Evolutionary conservation across 2,329 filamentous ascomycete species (phyloP).

Genomic region (Ophiostoma novo-ulmi): DNA sequence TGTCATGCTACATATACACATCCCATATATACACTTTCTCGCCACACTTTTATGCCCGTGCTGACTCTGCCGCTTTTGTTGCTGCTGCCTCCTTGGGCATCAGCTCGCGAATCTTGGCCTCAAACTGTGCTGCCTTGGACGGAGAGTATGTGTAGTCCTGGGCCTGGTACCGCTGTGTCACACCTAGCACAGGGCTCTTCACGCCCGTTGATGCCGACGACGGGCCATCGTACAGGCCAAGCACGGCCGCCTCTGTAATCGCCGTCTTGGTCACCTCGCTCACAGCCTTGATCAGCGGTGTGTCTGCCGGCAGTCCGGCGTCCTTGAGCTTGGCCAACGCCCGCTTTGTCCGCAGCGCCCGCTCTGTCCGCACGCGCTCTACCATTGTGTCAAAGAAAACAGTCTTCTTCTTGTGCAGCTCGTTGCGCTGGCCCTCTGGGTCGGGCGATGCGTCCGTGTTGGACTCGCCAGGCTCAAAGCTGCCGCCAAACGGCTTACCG

Average conservation of each 20-base stretch:
- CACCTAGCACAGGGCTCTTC: conserved; percentile 28
- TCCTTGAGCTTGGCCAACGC: neutral
- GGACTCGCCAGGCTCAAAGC: conserved; percentile 21
- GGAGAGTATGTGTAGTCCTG: conserved; percentile 34
- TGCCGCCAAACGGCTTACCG: conserved; percentile 34
- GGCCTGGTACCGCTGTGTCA: conserved; percentile 37
- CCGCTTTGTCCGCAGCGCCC: conserved; percentile 17
- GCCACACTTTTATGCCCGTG: neutral
- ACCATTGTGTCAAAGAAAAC: conserved; percentile 37
- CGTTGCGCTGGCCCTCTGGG: conserved; percentile 30
- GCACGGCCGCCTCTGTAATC: conserved; percentile 37
- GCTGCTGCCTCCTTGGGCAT: conserved; percentile 27
- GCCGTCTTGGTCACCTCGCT: conserved; percentile 31
- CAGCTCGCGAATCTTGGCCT: conserved; percentile 33
- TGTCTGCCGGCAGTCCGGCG: neutral
- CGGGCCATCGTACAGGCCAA: conserved; percentile 36
- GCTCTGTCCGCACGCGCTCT: conserved; percentile 28
- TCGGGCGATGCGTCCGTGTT: conserved; percentile 16
- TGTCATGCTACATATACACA: conserved; percentile 1
- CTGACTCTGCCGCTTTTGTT: neutral
- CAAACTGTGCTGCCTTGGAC: conserved; percentile 39
- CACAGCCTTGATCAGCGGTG: conserved; percentile 24
- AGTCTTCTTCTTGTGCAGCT: conserved; percentile 25
- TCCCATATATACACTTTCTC: neutral
- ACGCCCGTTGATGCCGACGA: neutral